Conservation (phyloP, 2,329 filamentous ascomycete species). For the Botrytis pseudocinerea region DNA sequence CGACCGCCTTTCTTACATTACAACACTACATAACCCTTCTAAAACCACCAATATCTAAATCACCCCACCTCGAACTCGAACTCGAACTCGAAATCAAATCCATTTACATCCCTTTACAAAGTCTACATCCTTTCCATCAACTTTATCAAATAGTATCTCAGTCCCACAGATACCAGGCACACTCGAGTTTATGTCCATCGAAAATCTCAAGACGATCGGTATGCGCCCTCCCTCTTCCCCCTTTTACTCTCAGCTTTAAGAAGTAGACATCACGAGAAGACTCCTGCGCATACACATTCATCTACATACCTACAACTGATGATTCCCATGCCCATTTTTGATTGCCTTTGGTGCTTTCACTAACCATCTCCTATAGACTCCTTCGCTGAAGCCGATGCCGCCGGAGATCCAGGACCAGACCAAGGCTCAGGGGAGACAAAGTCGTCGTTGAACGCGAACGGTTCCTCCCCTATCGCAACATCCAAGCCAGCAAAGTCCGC, state of each 20-base stretch:
- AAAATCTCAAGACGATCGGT: constrained; percentile 98
- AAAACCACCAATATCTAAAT: constrained; percentile 23
- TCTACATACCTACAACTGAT: constrained; percentile 7
- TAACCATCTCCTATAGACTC: constrained; percentile 20
- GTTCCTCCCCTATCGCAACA: constrained; percentile 2
- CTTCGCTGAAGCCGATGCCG: constrained; percentile 26
- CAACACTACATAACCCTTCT: constrained; percentile 10
- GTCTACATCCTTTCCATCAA: background rate
- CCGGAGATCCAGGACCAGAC: constrained; percentile 25
- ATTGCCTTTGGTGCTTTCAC: background rate
- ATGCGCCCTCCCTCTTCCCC: constrained; percentile 43
- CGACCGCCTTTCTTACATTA: background rate
- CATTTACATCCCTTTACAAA: constrained; percentile 27
- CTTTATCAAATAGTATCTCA: constrained; percentile 17
- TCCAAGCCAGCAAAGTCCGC: constrained; percentile 9
- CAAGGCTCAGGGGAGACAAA: constrained; percentile 21
- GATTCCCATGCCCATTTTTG: background rate
- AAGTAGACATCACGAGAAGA: background rate
- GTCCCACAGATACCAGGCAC: constrained; percentile 52
- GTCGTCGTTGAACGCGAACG: constrained; percentile 17
- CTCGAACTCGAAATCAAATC: constrained; percentile 29
- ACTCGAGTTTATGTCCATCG: constrained; percentile 96
- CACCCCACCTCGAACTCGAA: constrained; percentile 33
- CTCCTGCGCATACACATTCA: background rate
- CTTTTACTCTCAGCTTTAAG: background rate